Base-by-base conservation (phyloP, 805 yeast species). In the Starmerella roubikii region DNA sequence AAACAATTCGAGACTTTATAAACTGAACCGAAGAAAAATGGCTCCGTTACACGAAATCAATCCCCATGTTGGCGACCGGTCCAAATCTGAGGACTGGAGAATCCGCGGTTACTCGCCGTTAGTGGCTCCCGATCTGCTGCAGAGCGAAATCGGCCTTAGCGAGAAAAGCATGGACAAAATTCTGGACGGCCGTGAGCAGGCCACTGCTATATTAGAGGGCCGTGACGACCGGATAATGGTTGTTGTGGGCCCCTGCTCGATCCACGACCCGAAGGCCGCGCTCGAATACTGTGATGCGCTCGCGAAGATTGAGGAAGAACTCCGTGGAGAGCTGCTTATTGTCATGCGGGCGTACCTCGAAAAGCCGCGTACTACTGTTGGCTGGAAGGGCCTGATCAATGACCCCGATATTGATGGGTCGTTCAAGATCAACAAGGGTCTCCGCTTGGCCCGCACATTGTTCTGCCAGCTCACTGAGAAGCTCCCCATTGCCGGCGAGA, bases 271-370 rank as follows among this genome's bases (percentile, higher is more conserved):
- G 25, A 69, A 63, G 33, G 93, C 95, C 25, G 98, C 97, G 6
- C 58, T 81, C 47, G 97, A 86, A 48, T 91, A 88, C 66, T 82
- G 88, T 53, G 65, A 68, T 26, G 66, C 75, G 53, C 70, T 88
- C 41, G 61, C 71, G 32, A 66, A 65, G 39, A 57, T 78, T 27
- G 64, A 79, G 31, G 74, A 74, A 40, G 68, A 74, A 55, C 66
- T 80, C 47, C 68, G 77, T 48, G 75, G 72, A 34, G 95, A 88
- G 51, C 68, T 91, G 44, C 72, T 76, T 41, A 77, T 91, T 42
- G 78, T 91, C 46, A 91, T 91, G 98, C 77, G 98, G 65, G 97
- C 97, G 3, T 91, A 91, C 67, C 69, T 91, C 55, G 98, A 88
- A 61, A 88, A 88, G 64, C 98, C 98, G 53, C 76, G 98, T 65